Conservation (phyloP, 2,329 filamentous ascomycete genomes). For the Knufia petricola region DNA sequence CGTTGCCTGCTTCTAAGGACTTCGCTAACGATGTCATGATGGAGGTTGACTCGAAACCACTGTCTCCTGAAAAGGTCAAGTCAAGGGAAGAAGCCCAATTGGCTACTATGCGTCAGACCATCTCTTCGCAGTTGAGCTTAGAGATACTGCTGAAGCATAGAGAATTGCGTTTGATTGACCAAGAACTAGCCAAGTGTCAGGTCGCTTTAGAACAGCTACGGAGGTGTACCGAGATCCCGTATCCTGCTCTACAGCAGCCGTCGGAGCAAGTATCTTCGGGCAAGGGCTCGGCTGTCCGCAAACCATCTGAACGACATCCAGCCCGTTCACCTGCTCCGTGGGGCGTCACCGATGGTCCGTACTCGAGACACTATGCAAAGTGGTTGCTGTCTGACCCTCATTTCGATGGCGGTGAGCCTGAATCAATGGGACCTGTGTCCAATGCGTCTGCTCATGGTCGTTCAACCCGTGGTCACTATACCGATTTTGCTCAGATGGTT, state of each 20-base stretch:
- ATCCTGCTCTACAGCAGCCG: constrained; percentile 61
- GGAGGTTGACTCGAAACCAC: constrained; percentile 18
- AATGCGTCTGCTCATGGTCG: constrained; percentile 4
- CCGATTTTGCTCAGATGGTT: constrained; percentile 41
- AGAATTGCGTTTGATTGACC: constrained; percentile 86
- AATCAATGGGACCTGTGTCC: constrained; percentile 15
- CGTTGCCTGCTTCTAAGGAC: constrained; percentile 4
- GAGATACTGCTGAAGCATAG: constrained; percentile 92
- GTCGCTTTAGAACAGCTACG: constrained; percentile 86
- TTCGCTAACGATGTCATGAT: constrained; percentile 20
- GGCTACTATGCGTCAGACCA: constrained; percentile 52
- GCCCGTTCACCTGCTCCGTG: constrained; percentile 69
- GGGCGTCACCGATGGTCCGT: constrained; percentile 84
- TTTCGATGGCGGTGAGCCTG: constrained; percentile 60
- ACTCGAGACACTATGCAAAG: constrained; percentile 86
- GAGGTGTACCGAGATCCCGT: constrained; percentile 84
- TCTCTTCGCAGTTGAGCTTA: constrained; percentile 79
- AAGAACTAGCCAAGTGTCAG: constrained; percentile 93
- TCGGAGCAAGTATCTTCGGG: constrained; percentile 64
- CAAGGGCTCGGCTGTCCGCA: constrained; percentile 51
- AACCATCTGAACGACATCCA: constrained; percentile 9
- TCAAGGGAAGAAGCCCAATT: constrained; percentile 16
- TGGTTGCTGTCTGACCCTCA: constrained; percentile 85
- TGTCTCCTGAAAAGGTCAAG: neutral
- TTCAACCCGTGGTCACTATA: constrained; percentile 54